Evolutionary conservation across 2,329 filamentous ascomycete genomes (phyloP).

Genomic region (Diaporthe caulivora): DNA sequence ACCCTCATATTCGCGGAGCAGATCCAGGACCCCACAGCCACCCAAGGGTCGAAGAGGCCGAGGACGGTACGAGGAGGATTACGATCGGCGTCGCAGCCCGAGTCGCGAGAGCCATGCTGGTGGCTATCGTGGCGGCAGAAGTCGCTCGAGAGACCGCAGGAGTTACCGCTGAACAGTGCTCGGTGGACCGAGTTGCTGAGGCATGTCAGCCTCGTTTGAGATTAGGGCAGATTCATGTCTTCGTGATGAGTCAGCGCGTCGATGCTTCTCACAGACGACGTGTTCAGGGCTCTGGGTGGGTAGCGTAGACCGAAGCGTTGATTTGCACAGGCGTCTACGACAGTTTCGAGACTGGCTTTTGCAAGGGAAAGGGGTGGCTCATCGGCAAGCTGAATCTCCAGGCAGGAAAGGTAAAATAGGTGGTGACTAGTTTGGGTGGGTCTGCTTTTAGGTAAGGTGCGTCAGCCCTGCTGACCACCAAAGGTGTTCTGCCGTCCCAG

Average conservation of each 20-base stretch:
- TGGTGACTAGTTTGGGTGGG: not conserved
- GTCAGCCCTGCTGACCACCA: slow-evolving; percentile 37
- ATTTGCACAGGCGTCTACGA: not conserved
- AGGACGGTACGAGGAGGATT: slow-evolving; percentile 49
- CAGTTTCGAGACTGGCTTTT: not conserved
- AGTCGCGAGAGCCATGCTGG: slow-evolving; percentile 61
- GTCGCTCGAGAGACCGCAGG: slow-evolving; percentile 55
- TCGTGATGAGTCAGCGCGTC: slow-evolving; percentile 5
- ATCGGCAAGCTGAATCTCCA: slow-evolving; percentile 17
- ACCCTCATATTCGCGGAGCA: slow-evolving; percentile 48
- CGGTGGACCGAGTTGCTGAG: not conserved
- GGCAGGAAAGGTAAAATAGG: slow-evolving; percentile 3
- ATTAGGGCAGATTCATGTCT: not conserved
- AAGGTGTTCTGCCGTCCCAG: slow-evolving; percentile 12
- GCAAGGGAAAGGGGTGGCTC: slow-evolving; percentile 2
- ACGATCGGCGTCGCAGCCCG: slow-evolving; percentile 57
- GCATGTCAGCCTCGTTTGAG: slow-evolving; percentile 6
- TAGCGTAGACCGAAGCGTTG: not conserved
- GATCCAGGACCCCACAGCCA: slow-evolving; percentile 46
- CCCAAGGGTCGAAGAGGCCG: slow-evolving; percentile 50
- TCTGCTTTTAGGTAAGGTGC: slow-evolving; percentile 27
- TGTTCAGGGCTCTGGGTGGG: not conserved
- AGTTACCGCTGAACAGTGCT: slow-evolving; percentile 47
- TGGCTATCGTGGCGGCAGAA: slow-evolving; percentile 51
- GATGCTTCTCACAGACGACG: not conserved